These are phyloP conservation scores for Scenedesmus sp. DNA, from an alignment of 163 green algal genomes.

Conservation along the genomic window DNA sequence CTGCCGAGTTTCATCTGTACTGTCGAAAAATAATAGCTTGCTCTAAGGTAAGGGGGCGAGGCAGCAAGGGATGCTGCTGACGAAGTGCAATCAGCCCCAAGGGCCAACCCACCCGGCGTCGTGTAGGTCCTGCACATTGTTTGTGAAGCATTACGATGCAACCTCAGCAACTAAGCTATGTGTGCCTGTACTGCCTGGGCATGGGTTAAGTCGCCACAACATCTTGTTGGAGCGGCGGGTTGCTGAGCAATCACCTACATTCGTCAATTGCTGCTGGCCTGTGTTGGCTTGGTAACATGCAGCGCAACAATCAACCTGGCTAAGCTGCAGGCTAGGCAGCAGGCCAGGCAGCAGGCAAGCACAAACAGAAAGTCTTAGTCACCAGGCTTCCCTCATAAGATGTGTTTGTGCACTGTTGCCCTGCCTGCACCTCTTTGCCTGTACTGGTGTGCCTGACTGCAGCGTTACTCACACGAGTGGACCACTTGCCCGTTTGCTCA, in stretches of 20 bases:
- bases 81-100: background rate
- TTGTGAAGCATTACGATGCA: background rate
- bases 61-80: background rate
- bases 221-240: background rate
- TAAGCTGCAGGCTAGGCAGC: too few species aligned
- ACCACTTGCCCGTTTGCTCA: conserved; percentile 44
- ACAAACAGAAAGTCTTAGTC: too few species aligned
- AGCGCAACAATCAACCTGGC: too few species aligned
- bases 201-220: background rate
- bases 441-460: background rate
- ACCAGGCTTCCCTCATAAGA: too few species aligned
- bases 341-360: too few species aligned
- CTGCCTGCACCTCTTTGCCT: too few species aligned
- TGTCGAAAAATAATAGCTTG: background rate
- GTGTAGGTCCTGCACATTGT: background rate
- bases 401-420: too few species aligned
- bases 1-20: background rate
- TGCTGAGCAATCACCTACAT: too few species aligned
- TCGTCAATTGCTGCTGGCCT: too few species aligned
- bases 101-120: background rate
- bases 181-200: background rate
- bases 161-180: background rate
- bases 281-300: too few species aligned
- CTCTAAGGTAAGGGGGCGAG: background rate
- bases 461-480: conserved; percentile 41